Percentiles rank a stretch among this genome's conserved stretches.
These are phyloP conservation scores for Vitis hybrid DNA, from an alignment of 177 flowering plant species.

Conservation along the genomic window DNA sequence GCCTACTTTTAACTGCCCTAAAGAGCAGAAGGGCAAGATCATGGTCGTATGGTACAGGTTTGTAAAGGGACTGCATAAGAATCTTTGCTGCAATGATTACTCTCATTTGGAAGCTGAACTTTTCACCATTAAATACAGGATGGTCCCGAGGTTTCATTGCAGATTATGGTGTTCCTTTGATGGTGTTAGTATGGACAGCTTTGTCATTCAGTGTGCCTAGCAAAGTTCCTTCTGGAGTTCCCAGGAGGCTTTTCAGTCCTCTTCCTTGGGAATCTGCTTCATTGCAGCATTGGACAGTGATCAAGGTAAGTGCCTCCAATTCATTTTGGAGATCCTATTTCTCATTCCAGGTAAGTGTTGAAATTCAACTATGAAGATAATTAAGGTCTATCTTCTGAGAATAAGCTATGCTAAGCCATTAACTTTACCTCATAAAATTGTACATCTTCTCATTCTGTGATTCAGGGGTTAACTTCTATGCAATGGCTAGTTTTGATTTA, in stretches of 20 bases:
- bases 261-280: constrained; percentile 65
- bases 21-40: constrained; percentile 74
- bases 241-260: constrained; percentile 65
- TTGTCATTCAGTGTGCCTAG: constrained; percentile 54
- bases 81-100: not conserved
- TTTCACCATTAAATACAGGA: constrained; percentile 28
- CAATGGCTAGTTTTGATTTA: too few species aligned
- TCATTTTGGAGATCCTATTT: too few species aligned
- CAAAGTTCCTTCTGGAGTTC: constrained; percentile 61
- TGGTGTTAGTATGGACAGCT: constrained; percentile 70
- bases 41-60: constrained; percentile 79
- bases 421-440: too few species aligned
- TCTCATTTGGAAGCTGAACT: not conserved
- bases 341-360: too few species aligned
- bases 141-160: constrained; percentile 64
- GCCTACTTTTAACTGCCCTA: constrained; percentile 56
- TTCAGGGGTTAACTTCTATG: not conserved
- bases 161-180: constrained; percentile 79
- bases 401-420: too few species aligned
- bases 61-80: not conserved
- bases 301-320: constrained; percentile 37
- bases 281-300: constrained; percentile 62
- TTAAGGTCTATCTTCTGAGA: too few species aligned
- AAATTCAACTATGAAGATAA: too few species aligned
- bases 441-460: not conserved